Evolutionary conservation across 1,139 yeast species (phyloP), one percentile per base, ranked within the genome.

Genomic region (Dujonia santamariae): DNA sequence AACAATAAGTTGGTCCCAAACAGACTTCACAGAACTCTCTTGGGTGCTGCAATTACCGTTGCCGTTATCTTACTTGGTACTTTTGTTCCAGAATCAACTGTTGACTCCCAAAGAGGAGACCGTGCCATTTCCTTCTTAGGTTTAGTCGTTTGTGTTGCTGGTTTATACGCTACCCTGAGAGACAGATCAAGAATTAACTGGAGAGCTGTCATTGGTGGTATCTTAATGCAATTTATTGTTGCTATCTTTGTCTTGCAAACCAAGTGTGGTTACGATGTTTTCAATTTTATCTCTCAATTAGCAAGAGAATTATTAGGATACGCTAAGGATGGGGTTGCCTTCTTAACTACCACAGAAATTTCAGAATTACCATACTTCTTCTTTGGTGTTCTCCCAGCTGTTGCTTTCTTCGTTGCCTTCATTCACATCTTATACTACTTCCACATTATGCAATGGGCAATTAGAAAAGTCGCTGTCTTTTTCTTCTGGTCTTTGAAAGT

Each of bases 171-270:
- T 30, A 69, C 81, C 29, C 75, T 81, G 9, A 59, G 58, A 34
- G 61, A 74, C 53, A 64, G 78, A 46, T 41, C 52, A 25, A 59
- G 58, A 35, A 67, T 79, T 44, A 65, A 69, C 40, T 79, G 85
- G 84, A 71, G 75, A 49, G 73, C 84, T 4, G 82, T 79, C 26
- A 74, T 77, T 43, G 72, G 77, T 21, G 85, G 85, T 27, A 65
- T 75, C 63, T 67, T 78, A 47, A 72, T 78, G 66, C 85, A 79
- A 54, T 79, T 64, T 49, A 70, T 79, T 40, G 56, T 79, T 41
- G 84, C 84, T 2, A 59, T 79, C 34, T 79, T 79, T 45, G 85
- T 79, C 20, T 65, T 79, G 49, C 61, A 84, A 53, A 78, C 85
- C 19, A 63, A 65, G 47, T 67, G 70, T 35, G 85, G 85, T 43